These are phyloP conservation scores for Anthoceros angustus DNA, from an alignment of 225 moss, liverwort and hornwort species.

Conservation along the genomic window DNA sequence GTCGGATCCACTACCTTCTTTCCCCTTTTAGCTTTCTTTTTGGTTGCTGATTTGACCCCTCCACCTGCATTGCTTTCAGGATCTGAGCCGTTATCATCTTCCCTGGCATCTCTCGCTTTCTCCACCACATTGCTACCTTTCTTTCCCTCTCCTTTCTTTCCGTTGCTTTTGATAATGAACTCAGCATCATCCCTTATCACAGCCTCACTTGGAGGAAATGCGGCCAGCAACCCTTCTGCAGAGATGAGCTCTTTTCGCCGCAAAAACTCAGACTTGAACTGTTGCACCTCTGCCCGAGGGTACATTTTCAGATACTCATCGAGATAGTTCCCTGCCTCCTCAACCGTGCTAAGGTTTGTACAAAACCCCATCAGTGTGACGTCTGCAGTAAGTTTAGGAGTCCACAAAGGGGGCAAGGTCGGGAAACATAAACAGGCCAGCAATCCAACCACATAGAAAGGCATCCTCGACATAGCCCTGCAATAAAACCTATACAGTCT, in stretches of 20 bases:
- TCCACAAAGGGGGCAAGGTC: no score
- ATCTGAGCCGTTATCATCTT: conserved; percentile 22
- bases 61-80: conserved; percentile 10
- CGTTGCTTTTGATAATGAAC: conserved; percentile 23
- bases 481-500: neutral
- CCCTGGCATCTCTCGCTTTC: conserved; percentile 12
- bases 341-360: conserved; percentile 53
- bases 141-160: conserved; percentile 44
- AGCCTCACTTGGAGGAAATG: conserved; percentile 39
- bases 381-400: conserved; percentile 22
- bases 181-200: conserved; percentile 32
- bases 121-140: conserved; percentile 14
- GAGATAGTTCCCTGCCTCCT: conserved; percentile 69
- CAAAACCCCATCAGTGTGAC: conserved; percentile 80
- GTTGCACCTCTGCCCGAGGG: conserved; percentile 25
- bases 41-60: conserved; percentile 23
- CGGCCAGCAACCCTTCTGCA: conserved; percentile 42
- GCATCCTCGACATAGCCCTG: neutral
- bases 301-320: conserved; percentile 40
- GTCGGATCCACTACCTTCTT: conserved; percentile 96
- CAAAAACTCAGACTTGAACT: conserved; percentile 70
- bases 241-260: conserved; percentile 63
- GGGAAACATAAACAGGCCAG: neutral
- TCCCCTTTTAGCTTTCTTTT: conserved; percentile 90
- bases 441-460: neutral